Base-by-base conservation (phyloP, 306 rosid species). In the Citrullus amarus region DNA sequence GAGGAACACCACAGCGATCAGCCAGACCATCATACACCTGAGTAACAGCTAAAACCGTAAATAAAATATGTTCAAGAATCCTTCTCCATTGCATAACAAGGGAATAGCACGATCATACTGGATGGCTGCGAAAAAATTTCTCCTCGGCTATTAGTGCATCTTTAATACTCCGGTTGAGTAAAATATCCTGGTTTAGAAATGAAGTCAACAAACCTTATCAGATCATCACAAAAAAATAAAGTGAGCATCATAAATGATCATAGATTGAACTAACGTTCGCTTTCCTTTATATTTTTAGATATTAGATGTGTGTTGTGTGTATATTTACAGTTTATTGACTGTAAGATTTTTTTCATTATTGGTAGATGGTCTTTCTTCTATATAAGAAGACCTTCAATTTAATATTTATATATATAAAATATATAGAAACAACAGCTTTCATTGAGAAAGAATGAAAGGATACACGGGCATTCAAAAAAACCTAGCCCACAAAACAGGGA, bases 1-100 rank as follows among this genome's bases (percentile, higher is more conserved):
- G 99, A 76, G 99, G 99, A 84, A 96, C 86, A 25, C 99, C 99
- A 41, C 99, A 96, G 60, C 93, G 89, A 82, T 92, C 99, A 69
- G 93, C 93, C 63, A 96, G 90, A 76, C 91, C 88, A 18, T 87
- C 91, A 89, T 96, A 96, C 18, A 96, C 96, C 99, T 96, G 74
- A 80, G 75, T 63, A 80, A 77, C 44, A 85, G 18, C 30, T 68
- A 69, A 84, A 38, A 58, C 79, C 58, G 30, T 71, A 71, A 78
- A 44, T 71, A 15, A 81, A 34, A 75, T 57, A 38, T 36, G 69
- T 36, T 22, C 12, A 59, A 36, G 75, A 61, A 79, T n/a, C 28
- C 32, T 53, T 76, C 32, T 81, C 67, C 9, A 80, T 81, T 17
- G 78, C 53, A 81, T 65, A 9, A 51, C 57, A 82, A 67, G 22